These are phyloP conservation scores for Helminthosporium solani DNA, from an alignment of 2,329 filamentous ascomycete species.

Conservation along the genomic window DNA sequence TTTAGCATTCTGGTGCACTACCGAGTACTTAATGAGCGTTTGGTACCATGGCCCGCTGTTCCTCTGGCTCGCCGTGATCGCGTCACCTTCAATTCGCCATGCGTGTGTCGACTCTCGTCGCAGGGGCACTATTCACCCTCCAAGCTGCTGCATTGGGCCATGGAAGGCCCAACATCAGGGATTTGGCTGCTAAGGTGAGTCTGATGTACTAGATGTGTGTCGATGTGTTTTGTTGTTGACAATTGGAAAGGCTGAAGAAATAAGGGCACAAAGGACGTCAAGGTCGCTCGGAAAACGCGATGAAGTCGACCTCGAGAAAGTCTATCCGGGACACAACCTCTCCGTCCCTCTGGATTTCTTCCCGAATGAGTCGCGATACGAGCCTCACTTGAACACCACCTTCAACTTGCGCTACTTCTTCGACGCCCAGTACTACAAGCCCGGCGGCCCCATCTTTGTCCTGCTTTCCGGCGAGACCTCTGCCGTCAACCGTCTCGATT, in stretches of 20 bases:
- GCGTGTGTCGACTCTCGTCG: conserved; percentile 6
- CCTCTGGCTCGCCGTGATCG: neutral
- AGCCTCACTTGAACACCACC: conserved; percentile 67
- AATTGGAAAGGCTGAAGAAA: conserved; percentile 15
- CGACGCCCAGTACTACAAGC: conserved; percentile 71
- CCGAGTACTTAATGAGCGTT: conserved; percentile 3
- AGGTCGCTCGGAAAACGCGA: conserved; percentile 30
- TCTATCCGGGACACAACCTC: conserved; percentile 55
- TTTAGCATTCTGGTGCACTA: neutral
- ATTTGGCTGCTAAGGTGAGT: conserved; percentile 28
- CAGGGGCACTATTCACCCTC: conserved; percentile 24
- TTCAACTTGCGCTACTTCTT: conserved; percentile 83
- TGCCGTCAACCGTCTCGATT: conserved; percentile 64
- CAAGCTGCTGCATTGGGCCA: conserved; percentile 25
- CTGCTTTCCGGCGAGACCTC: conserved; percentile 71
- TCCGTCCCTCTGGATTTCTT: conserved; percentile 74
- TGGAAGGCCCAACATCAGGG: conserved; percentile 16
- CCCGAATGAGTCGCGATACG: conserved; percentile 75
- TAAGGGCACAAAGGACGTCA: conserved; percentile 12
- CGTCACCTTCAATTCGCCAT: neutral
- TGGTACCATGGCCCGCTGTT: neutral
- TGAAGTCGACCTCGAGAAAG: conserved; percentile 30
- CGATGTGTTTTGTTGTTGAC: neutral
- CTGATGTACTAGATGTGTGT: neutral
- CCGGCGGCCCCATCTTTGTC: conserved; percentile 79